Evolutionary conservation across 148 eudicot species (phyloP).

Genomic region (Vaccinium macrocarpon): DNA sequence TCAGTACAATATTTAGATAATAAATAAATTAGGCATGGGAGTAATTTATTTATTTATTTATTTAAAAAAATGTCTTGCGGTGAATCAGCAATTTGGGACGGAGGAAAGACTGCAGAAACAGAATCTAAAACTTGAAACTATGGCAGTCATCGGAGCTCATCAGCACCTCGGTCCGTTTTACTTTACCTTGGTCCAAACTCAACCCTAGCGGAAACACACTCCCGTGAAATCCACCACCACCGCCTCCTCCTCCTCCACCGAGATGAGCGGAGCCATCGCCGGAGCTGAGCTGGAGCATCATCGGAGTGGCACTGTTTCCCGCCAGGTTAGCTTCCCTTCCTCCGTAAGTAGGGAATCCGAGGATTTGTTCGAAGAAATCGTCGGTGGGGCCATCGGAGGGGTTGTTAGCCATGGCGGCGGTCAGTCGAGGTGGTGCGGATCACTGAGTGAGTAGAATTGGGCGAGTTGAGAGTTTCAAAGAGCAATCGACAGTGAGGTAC

Average conservation of each 20-base stretch:
- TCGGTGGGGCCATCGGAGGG: constrained; percentile 40
- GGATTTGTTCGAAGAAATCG: constrained; percentile 55
- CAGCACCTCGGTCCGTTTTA: too few species aligned
- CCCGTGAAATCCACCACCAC: constrained; percentile 31
- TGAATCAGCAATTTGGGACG: too few species aligned
- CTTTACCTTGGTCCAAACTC: constrained; percentile 45
- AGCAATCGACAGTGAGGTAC: background rate
- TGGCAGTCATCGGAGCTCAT: too few species aligned
- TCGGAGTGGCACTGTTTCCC: constrained; percentile 32
- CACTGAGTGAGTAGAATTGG: background rate
- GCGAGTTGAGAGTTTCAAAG: background rate
- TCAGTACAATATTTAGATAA: too few species aligned
- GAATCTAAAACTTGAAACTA: too few species aligned
- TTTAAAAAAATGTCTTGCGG: too few species aligned
- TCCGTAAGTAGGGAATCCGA: constrained; percentile 42
- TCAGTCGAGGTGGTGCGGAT: background rate
- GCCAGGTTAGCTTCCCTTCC: constrained; percentile 33
- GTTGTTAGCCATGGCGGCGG: constrained; percentile 40
- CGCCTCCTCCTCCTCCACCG: constrained; percentile 14
- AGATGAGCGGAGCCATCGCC: constrained; percentile 27
- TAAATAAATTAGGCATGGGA: too few species aligned
- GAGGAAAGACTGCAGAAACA: too few species aligned
- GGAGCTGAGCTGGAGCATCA: constrained; percentile 59
- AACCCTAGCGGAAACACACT: constrained; percentile 54
- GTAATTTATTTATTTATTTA: too few species aligned